Base-by-base conservation (phyloP, 2,329 filamentous ascomycete genomes). In the Emmonsiellopsis sp. region DNA sequence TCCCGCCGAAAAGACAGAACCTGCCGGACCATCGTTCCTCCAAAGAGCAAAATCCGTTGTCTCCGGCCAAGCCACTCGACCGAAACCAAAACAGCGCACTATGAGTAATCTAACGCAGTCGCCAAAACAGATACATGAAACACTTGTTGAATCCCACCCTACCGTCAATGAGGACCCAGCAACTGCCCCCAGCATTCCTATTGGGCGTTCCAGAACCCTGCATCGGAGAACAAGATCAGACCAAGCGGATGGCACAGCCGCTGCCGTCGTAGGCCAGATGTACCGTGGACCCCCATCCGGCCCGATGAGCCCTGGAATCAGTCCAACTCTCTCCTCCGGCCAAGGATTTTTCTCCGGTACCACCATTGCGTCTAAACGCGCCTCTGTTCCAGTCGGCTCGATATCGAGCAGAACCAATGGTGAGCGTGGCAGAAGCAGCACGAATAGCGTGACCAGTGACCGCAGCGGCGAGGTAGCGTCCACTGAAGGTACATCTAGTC, bases 221-320 rank as follows among this genome's bases (percentile, higher is more conserved):
- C 76, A 79, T 60, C 73, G 74, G 53, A 67, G 76, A 51, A 70
- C 74, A n/a, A 70, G 76, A 51, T 79, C 76, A 30, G 76, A 79
- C 51, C 73, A 75, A 57, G 63, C 69, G 9, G 61, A 63, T 16
- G 69, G 70, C 54, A 63, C 67, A 45, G 84, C 83, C 15, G 86
- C 87, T 7, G 82, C 79, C 55, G 81, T 95, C 32, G 85, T 95
- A 48, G 89, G 88, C 62, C 90, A 91, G 69, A 95, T 95, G 87
- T 94, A 94, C 73, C 85, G 85, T 64, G 86, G 86, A 11, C 60
- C 67, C 7, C 53, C 56, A 6, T 68, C 70, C 11, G 80, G 86
- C 20, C 79, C 83, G 7, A 76, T 80, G 53, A 73, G 69, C 63
- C 77, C 66, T 55, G 70, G 53, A 50, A 73, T 73, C 76, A 82